Evolutionary conservation across 805 yeast species (phyloP).

Genomic region (Pichia ethanolica): DNA sequence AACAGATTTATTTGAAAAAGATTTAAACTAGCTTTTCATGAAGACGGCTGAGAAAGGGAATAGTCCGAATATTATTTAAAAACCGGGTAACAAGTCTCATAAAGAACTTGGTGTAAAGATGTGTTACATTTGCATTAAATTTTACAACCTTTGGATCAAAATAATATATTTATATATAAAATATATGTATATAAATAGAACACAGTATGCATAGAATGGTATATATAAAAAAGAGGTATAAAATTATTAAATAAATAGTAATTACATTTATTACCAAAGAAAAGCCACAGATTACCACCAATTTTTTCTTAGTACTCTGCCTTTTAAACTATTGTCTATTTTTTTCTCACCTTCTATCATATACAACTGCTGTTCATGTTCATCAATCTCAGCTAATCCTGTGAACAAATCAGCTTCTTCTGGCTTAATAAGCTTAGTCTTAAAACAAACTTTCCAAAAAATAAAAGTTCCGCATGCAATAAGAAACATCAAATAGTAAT

Average conservation of each 20-base stretch:
- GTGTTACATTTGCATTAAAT: too few relatives aligned
- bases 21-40: neutral
- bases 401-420: constrained; percentile 39
- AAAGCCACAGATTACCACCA: neutral
- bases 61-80: too few relatives aligned
- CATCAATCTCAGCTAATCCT: constrained; percentile 42
- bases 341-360: neutral
- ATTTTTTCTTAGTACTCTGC: neutral
- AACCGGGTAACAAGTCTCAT: too few relatives aligned
- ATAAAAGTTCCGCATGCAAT: constrained; percentile 31
- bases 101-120: too few relatives aligned
- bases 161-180: too few relatives aligned
- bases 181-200: too few relatives aligned
- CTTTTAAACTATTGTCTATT: neutral
- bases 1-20: neutral
- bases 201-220: neutral
- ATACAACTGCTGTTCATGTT: constrained; percentile 34
- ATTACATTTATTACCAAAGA: neutral
- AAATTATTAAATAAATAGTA: neutral
- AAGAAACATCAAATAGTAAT: constrained; percentile 37
- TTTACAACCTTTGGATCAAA: too few relatives aligned
- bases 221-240: neutral
- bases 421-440: constrained; percentile 35
- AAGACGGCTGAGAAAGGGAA: neutral
- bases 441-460: constrained; percentile 31